Evolutionary conservation across 176 grass and related monocot species (phyloP), one percentile per base, ranked within the genome.

Genomic region (Avena insularis): DNA sequence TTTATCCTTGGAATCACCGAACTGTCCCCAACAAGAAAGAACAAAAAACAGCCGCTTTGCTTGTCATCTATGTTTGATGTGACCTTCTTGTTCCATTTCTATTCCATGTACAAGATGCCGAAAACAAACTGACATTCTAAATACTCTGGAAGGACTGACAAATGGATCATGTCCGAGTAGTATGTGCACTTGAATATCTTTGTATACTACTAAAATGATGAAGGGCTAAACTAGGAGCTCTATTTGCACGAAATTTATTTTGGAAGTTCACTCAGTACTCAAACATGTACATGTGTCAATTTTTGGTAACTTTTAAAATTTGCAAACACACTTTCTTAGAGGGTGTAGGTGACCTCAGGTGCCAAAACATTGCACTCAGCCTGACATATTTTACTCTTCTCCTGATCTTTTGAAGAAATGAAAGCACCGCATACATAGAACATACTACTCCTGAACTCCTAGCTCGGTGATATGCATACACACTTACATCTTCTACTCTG

Each of bases 1-100:
- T 56, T 27, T 20, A 31, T 36, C 74, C 74, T 77, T 56, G 74
- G 49, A 77, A 56, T 77, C 74, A 77, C 74, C 49, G 14, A 77
- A 33, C 21, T 29, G 23, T 77, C 27, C 56, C 74, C 74, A 77
- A 77, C 74, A 31, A 77, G 27, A 55, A 77, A 56, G 27, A 56
- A 77, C 74, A 55, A 55, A 35, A 53, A 77, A 56, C 50, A 56
- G 25, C 27, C 33, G 49, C 46, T 75, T 75, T 77, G 50, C 15
- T 12, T 5, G 56, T 77, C 8, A 77, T 55, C 74, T 55, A 54
- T 51, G 74, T 77, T 17, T 55, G 74, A 77, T 77, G 50, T 77
- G 13, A 77, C 74, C 74, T 76, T 51, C 73, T 77, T 77, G 50
- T 77, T 55, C 8, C 50, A 56, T 77, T 55, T 56, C 49, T 27